These are phyloP conservation scores for Phytophthora uliginosa DNA, from an alignment of 352 stramenopile species.

Conservation along the genomic window DNA sequence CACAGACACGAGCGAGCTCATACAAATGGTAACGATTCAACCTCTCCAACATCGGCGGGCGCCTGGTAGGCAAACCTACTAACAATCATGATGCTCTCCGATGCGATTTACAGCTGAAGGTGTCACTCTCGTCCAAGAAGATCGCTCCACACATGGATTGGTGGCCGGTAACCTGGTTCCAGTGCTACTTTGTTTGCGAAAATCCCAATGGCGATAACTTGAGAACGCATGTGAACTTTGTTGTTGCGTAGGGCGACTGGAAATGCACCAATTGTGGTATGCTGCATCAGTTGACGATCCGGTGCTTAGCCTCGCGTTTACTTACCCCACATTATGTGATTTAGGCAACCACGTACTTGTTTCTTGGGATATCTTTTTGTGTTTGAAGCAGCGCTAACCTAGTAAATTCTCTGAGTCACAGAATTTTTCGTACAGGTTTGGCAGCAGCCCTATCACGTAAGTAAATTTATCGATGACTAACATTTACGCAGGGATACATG, in stretches of 20 bases:
- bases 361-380: conserved; percentile 4
- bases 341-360: conserved; percentile 66
- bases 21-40: conserved; percentile 40
- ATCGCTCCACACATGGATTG: conserved; percentile 79
- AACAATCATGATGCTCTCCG: not conserved
- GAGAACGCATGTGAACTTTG: conserved; percentile 21
- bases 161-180: conserved; percentile 65
- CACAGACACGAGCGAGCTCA: conserved; percentile 38
- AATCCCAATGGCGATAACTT: not conserved
- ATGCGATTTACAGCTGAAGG: conserved; percentile 35
- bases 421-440: conserved; percentile 81
- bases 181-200: conserved; percentile 9
- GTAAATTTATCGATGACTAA: not conserved
- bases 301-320: not conserved
- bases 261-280: conserved; percentile 82
- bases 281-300: not conserved
- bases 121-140: conserved; percentile 48
- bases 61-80: not conserved
- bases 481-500: conserved; percentile 52
- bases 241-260: conserved; percentile 68
- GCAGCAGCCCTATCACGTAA: not conserved
- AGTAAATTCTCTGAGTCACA: conserved; percentile 29
- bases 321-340: conserved; percentile 11
- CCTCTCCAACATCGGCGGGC: not conserved
- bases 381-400: conserved; percentile 16